A percentile compares a stretch with the other conserved stretches of the same genome.
These are phyloP conservation scores for Globisporangium spiculum DNA, from an alignment of 352 stramenopile species.

Conservation along the genomic window DNA sequence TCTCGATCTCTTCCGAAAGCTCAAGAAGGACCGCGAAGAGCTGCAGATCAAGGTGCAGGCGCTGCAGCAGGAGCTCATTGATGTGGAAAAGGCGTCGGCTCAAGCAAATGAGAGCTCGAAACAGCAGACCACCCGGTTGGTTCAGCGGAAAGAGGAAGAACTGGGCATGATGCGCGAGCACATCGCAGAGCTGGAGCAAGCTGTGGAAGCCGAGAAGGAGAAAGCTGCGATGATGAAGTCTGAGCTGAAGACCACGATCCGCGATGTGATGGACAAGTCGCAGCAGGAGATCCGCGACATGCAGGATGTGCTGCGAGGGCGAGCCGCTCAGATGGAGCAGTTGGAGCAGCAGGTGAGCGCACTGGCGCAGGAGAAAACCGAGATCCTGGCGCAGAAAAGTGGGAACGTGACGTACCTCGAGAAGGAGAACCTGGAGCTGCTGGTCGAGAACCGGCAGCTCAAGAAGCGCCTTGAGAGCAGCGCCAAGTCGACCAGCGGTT, in stretches of 20 bases:
- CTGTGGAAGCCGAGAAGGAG: constrained; percentile 35
- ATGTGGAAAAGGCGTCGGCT: not conserved
- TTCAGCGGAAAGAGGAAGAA: constrained; percentile 46
- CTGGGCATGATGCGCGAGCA: constrained; percentile 34
- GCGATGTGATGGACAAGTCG: constrained; percentile 47
- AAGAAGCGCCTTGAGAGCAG: constrained; percentile 43
- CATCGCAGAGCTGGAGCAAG: constrained; percentile 38
- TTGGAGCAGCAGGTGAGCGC: constrained; percentile 34
- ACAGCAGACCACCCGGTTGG: constrained; percentile 22
- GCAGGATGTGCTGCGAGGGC: constrained; percentile 43
- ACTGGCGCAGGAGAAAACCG: constrained; percentile 25
- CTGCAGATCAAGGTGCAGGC: constrained; percentile 44
- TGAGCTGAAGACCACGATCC: constrained; percentile 29
- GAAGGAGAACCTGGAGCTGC: constrained; percentile 65
- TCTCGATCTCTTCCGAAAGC: constrained; percentile 61
- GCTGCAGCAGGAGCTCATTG: constrained; percentile 29
- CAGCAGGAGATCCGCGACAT: constrained; percentile 52
- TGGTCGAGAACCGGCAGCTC: constrained; percentile 55
- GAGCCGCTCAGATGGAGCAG: constrained; percentile 38
- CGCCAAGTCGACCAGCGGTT: no score
- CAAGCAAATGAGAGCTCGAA: constrained; percentile 16
- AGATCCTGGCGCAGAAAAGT: constrained; percentile 29
- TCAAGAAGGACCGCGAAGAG: constrained; percentile 56
- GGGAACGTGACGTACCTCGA: constrained; percentile 55
- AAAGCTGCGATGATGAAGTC: constrained; percentile 19